phyloP scores from a whole-genome alignment of 495 filamentous ascomycete species.

The Margaritispora aquatica region DNA sequence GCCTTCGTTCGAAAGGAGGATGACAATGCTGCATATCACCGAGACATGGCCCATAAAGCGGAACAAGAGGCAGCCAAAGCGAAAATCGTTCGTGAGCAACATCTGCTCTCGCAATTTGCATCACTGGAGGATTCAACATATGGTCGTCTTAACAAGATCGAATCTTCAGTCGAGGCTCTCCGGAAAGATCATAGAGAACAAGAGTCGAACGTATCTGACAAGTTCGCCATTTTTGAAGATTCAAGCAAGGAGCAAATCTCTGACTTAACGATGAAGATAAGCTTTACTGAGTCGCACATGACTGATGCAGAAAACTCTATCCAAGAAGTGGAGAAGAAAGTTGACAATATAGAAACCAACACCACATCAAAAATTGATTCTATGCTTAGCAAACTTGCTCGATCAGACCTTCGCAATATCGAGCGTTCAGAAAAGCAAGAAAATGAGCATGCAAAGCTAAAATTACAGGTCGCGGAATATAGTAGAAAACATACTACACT shows the following conservation, averaged over 20 bases:
- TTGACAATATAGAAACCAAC: not conserved
- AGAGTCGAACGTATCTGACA: not conserved
- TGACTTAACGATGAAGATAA: not conserved
- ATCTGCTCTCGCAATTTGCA: not conserved
- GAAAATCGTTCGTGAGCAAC: not conserved
- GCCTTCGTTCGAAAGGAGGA: not conserved
- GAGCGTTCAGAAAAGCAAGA: not conserved
- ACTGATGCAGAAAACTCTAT: not conserved
- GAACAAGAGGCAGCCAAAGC: not conserved
- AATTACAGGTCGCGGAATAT: not conserved
- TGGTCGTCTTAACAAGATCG: not conserved
- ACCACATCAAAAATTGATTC: not conserved
- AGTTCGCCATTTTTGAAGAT: not conserved
- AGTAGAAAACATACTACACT: too few species aligned
- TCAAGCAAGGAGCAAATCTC: not conserved
- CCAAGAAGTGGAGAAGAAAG: not conserved
- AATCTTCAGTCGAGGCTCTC: not conserved
- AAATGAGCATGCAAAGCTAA: not conserved
- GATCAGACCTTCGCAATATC: conserved; percentile 4
- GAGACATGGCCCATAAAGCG: not conserved
- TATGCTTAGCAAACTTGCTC: not conserved
- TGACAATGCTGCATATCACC: not conserved
- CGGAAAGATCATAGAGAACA: not conserved
- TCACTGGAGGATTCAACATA: not conserved
- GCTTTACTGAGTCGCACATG: not conserved